Percentiles rank a stretch among this genome's conserved stretches.
These are phyloP conservation scores for Biscogniauxia marginata DNA, from an alignment of 2,329 filamentous ascomycete species.

Conservation along the genomic window DNA sequence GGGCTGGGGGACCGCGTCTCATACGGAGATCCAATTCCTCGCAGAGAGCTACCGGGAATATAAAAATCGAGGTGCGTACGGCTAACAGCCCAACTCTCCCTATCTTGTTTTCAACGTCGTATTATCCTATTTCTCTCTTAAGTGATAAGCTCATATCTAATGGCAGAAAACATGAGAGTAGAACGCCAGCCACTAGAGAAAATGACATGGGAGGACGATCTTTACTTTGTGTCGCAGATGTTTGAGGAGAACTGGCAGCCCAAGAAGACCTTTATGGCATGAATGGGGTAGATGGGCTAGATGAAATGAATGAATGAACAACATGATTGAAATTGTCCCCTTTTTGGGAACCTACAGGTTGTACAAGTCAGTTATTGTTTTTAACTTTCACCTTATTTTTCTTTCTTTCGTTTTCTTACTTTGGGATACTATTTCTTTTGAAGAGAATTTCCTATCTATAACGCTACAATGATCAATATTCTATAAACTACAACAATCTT, in stretches of 20 bases:
- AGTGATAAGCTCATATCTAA: not conserved
- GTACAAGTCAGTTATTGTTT: not conserved
- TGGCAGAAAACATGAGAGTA: constrained; percentile 4
- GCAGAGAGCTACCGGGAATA: constrained; percentile 29
- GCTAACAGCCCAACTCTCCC: not conserved
- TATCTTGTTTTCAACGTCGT: not conserved
- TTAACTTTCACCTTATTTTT: not conserved
- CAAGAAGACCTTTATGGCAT: constrained; percentile 17
- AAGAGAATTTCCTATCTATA: not conserved
- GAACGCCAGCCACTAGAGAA: constrained; percentile 5
- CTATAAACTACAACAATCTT: not conserved
- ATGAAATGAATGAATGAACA: not conserved
- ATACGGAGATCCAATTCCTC: constrained; percentile 36
- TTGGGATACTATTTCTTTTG: not conserved
- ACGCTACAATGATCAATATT: not conserved
- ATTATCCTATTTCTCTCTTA: not conserved
- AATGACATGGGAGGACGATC: constrained; percentile 39
- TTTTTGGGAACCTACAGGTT: not conserved
- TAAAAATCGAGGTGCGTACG: constrained; percentile 24
- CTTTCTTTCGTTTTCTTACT: not conserved
- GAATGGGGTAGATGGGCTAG: not conserved
- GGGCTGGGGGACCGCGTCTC: constrained; percentile 30
- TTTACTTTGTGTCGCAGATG: constrained; percentile 47
- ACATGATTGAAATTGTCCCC: too few species aligned
- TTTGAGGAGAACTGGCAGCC: constrained; percentile 42